phyloP scores from a whole-genome alignment of 768 basidiomycete genomes.

The Boletus coccyginus region DNA sequence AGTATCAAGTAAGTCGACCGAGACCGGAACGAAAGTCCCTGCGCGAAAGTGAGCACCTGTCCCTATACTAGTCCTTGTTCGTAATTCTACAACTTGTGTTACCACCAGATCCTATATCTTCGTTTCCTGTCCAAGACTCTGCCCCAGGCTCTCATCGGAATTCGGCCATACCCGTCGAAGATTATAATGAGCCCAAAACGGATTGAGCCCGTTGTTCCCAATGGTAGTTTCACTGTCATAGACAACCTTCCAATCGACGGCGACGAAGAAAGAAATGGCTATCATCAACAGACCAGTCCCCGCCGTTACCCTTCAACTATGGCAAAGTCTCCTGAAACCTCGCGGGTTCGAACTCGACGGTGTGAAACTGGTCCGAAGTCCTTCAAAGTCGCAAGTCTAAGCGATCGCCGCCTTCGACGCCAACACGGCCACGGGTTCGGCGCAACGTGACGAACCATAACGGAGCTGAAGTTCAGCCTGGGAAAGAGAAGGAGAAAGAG shows the following conservation, averaged over 20 bases:
- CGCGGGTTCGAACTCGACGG: slow-evolving; percentile 63
- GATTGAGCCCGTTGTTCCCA: slow-evolving; percentile 10
- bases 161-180: slow-evolving; percentile 11
- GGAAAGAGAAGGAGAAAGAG: slow-evolving; percentile 20
- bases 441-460: background rate
- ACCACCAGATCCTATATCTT: slow-evolving; percentile 10
- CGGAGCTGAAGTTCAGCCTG: background rate
- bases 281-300: slow-evolving; percentile 58
- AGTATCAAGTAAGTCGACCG: slow-evolving; percentile 57
- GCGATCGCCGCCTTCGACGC: slow-evolving; percentile 18
- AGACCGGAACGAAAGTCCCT: slow-evolving; percentile 52
- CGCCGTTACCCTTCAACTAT: slow-evolving; percentile 61
- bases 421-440: slow-evolving; percentile 11
- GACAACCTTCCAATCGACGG: slow-evolving; percentile 19
- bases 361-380: slow-evolving; percentile 60
- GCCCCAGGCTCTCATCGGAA: slow-evolving; percentile 11
- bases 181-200: slow-evolving; percentile 20
- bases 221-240: slow-evolving; percentile 20
- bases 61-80: background rate
- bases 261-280: slow-evolving; percentile 55
- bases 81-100: background rate
- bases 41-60: slow-evolving; percentile 19
- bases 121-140: slow-evolving; percentile 14
- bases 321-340: slow-evolving; percentile 64
- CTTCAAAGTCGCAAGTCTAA: slow-evolving; percentile 43